These are phyloP conservation scores for Penicillium waksmanii DNA, from an alignment of 495 filamentous ascomycete genomes.

Conservation along the genomic window DNA sequence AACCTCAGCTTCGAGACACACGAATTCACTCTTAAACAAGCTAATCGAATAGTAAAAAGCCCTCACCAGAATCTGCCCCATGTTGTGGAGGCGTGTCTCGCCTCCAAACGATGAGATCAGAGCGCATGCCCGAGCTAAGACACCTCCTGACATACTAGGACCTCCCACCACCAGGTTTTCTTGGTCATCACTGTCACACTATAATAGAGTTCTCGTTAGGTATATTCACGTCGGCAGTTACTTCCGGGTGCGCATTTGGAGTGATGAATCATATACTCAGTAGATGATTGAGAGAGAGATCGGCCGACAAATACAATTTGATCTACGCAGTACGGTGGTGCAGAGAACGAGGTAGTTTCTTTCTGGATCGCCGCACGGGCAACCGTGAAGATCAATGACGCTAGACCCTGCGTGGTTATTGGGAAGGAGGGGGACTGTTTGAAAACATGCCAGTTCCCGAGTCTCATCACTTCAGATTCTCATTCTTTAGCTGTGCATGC, in stretches of 20 bases:
- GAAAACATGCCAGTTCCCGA: constrained; percentile 23
- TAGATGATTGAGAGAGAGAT: constrained; percentile 4
- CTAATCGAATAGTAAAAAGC: neutral
- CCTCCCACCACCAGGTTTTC: neutral
- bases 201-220: constrained; percentile 1
- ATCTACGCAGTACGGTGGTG: constrained; percentile 5
- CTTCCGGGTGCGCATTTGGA: neutral
- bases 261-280: constrained; percentile 3
- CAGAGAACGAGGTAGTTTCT: neutral
- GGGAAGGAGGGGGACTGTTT: constrained; percentile 11
- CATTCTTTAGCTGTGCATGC: constrained; percentile 11
- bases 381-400: constrained; percentile 7
- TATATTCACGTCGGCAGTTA: neutral
- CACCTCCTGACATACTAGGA: constrained; percentile 10
- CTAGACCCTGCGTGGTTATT: constrained; percentile 5
- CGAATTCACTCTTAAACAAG: neutral
- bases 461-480: constrained; percentile 3
- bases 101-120: constrained; percentile 17
- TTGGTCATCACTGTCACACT: neutral
- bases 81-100: constrained; percentile 6
- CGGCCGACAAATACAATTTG: neutral
- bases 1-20: constrained; percentile 9
- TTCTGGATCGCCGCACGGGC: constrained; percentile 6
- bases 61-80: constrained; percentile 1
- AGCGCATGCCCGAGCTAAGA: constrained; percentile 16